Evolutionary conservation across 2,329 filamentous ascomycete genomes (phyloP), one percentile per base, ranked within the genome.

Genomic region (Trichophyton mentagrophytes): DNA sequence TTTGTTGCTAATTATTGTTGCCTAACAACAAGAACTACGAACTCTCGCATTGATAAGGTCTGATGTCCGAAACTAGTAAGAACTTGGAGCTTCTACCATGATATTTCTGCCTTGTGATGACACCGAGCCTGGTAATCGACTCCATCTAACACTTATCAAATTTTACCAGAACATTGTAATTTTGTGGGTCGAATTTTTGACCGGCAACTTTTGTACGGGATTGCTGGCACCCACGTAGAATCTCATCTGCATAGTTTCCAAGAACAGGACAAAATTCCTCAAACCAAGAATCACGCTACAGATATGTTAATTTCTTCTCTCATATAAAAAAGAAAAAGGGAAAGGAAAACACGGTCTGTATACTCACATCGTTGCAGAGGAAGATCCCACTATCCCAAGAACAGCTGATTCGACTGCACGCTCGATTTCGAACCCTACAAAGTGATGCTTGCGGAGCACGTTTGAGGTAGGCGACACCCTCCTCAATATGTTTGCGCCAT

Each of bases 341-440:
- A 8, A 36, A 36, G 9, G 33, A 36, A 38, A 38, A 13, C 33
- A 3, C 33, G 33, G 9, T 22, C 3, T 11, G 25, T 5, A 13
- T 8, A 55, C 56, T 58, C 40, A 44, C 56, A 58, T 58, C 56
- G 42, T 58, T 44, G 56, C 56, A 58, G 25, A 58, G 36, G 25
- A 25, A 58, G n/a, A 58, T 36, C 15, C 15, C 56, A 15, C 20
- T 46, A 36, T 58, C 36, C 33, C 36, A 58, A 17, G 56, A 58
- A 33, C 56, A 58, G 56, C 56, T 58, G 8, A 27, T 20, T 15
- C 56, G 33, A 30, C 2, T 25, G 25, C 56, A 58, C 22, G 46
- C 30, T 15, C 46, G 46, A 51, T 51, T 25, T 25, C 46, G 20
- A 27, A 51, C 46, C 3, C 22, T 30, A 6, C 22, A 51, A 15